Evolutionary conservation across 2,329 filamentous ascomycete species (phyloP).

Genomic region (Sarocladium brachiariae): DNA sequence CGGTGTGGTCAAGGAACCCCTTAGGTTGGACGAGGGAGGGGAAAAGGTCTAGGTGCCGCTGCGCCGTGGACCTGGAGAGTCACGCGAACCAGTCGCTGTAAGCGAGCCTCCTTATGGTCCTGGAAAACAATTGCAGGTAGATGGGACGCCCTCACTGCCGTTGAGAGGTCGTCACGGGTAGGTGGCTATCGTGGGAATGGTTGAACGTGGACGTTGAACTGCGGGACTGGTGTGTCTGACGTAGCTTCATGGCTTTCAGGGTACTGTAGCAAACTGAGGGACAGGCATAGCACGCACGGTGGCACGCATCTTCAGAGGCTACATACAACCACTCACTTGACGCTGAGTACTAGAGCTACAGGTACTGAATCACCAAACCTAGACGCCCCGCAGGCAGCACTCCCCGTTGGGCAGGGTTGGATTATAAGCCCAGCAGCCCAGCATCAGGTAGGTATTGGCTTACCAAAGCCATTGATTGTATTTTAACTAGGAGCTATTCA

Average conservation of each 20-base stretch:
- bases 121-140: background rate
- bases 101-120: background rate
- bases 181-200: slow-evolving; percentile 6
- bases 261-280: background rate
- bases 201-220: slow-evolving; percentile 4
- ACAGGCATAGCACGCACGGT: no score
- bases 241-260: background rate
- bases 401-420: no score
- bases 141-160: background rate
- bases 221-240: slow-evolving; percentile 3
- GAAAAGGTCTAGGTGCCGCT: background rate
- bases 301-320: no score
- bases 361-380: no score
- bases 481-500: no score
- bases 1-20: background rate
- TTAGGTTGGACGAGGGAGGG: background rate
- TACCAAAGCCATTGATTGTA: no score
- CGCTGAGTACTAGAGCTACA: no score
- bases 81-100: background rate
- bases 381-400: no score
- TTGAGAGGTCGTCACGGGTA: background rate
- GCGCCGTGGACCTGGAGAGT: background rate
- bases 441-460: no score
- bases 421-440: no score
- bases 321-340: no score